Percentiles rank a stretch among this genome's conserved stretches.
Conservation (phyloP, 257 asterid genomes). For the Solanum dulcamara region DNA sequence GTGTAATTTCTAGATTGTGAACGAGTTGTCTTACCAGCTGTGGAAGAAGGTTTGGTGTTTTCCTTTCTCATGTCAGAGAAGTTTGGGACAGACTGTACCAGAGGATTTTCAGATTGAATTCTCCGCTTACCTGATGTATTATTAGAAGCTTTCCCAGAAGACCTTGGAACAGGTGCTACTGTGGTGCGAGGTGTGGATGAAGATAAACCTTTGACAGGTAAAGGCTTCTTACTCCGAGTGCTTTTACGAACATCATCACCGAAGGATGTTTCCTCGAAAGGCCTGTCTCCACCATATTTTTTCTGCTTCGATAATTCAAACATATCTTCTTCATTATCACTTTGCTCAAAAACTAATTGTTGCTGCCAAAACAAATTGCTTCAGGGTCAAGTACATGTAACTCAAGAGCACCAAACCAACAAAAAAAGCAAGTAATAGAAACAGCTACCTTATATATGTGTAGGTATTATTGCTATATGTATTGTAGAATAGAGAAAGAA, state of each 20-base stretch:
- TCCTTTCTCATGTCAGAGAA: slow-evolving; percentile 79
- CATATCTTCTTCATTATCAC: slow-evolving; percentile 54
- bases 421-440: slow-evolving; percentile 6
- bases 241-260: slow-evolving; percentile 40
- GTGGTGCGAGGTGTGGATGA: slow-evolving; percentile 51
- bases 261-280: slow-evolving; percentile 26
- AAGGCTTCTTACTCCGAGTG: slow-evolving; percentile 40
- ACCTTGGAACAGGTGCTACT: slow-evolving; percentile 43
- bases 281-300: slow-evolving; percentile 25
- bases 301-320: slow-evolving; percentile 34
- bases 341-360: slow-evolving; percentile 58
- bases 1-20: slow-evolving; percentile 49
- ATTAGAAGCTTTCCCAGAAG: slow-evolving; percentile 43
- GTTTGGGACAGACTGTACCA: slow-evolving; percentile 85
- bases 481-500: slow-evolving; percentile 14
- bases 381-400: slow-evolving; percentile 34
- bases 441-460: slow-evolving; percentile 2
- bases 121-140: slow-evolving; percentile 46
- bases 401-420: slow-evolving; percentile 14
- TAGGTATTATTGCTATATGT: not conserved
- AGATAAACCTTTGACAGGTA: slow-evolving; percentile 35
- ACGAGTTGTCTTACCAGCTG: slow-evolving; percentile 44
- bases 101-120: slow-evolving; percentile 69
- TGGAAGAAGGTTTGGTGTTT: slow-evolving; percentile 55
- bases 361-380: slow-evolving; percentile 50